These are phyloP conservation scores for Suhomyces sp. DNA, from an alignment of 805 yeast genomes.

Conservation along the genomic window DNA sequence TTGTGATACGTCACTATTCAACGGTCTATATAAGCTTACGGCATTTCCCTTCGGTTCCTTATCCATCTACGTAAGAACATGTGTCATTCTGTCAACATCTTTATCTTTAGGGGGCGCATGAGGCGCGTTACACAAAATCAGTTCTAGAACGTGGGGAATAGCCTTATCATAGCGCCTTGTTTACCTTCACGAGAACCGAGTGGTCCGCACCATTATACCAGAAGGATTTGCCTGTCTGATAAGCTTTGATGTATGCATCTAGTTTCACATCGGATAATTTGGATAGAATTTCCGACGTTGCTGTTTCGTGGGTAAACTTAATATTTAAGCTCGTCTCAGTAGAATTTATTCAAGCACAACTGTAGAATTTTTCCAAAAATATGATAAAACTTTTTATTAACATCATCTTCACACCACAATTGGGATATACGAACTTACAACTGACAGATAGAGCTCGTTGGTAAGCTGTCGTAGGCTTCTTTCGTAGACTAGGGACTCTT, in stretches of 20 bases:
- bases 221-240: neutral
- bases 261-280: neutral
- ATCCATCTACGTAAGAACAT: neutral
- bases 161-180: neutral
- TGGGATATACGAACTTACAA: neutral
- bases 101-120: constrained; percentile 4
- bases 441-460: neutral
- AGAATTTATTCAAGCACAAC: neutral
- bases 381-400: too few species aligned
- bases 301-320: neutral
- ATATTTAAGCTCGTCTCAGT: too few species aligned
- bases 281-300: neutral
- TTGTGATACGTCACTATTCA: neutral
- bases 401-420: neutral
- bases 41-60: neutral
- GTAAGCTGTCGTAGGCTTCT: neutral
- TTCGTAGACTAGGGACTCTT: neutral
- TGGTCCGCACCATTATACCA: neutral
- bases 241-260: neutral
- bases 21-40: neutral
- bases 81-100: neutral
- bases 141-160: constrained; percentile 1
- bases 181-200: neutral
- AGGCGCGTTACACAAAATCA: constrained; percentile 1
- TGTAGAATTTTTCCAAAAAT: neutral